Conservation (phyloP, 2,329 filamentous ascomycete species). For the Talaromyces sp. region DNA sequence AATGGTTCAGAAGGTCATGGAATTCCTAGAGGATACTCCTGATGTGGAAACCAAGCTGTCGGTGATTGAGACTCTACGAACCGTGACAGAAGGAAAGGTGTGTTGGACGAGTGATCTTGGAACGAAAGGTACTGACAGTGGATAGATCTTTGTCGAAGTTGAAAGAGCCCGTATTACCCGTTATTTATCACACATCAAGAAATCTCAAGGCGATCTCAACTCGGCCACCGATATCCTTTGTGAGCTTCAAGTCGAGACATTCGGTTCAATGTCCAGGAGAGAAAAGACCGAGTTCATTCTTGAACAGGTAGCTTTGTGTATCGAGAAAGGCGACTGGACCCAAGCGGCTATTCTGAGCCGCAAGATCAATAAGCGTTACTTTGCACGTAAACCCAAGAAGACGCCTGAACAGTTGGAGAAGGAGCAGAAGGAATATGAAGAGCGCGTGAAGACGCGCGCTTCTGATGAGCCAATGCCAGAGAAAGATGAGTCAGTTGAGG, state of each 20-base stretch:
- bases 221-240: constrained; percentile 89
- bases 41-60: constrained; percentile 82
- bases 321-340: constrained; percentile 92
- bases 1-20: constrained; percentile 97
- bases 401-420: constrained; percentile 83
- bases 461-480: constrained; percentile 72
- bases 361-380: constrained; percentile 95
- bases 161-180: constrained; percentile 93
- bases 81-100: constrained; percentile 94
- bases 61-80: constrained; percentile 89
- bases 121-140: constrained; percentile 12
- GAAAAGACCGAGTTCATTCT: constrained; percentile 99
- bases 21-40: constrained; percentile 80
- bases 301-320: constrained; percentile 89
- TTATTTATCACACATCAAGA: constrained; percentile 96
- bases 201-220: constrained; percentile 84
- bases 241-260: constrained; percentile 97
- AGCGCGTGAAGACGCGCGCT: constrained; percentile 68
- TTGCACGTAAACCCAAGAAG: constrained; percentile 86
- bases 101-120: constrained; percentile 16
- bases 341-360: constrained; percentile 89
- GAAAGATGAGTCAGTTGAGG: constrained; percentile 83
- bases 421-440: constrained; percentile 75
- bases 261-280: constrained; percentile 92
- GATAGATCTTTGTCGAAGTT: constrained; percentile 92